Percentiles rank a stretch among this genome's conserved stretches.
phyloP scores from a whole-genome alignment of 805 yeast genomes.

The Metschnikowia lachancei region DNA sequence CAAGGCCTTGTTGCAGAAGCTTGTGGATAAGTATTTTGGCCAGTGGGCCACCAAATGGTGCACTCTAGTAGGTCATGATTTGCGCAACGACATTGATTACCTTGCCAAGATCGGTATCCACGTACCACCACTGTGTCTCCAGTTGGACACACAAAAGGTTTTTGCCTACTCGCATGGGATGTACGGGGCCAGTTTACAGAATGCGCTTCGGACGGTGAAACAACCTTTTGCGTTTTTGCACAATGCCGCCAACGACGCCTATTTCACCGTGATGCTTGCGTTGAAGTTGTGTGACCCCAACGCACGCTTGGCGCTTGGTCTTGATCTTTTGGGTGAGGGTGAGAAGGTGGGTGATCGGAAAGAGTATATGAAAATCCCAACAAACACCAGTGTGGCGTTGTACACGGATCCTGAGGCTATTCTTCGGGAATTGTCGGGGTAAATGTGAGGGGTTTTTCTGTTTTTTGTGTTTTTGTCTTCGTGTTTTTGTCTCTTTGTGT shows the following conservation, averaged over 20 bases:
- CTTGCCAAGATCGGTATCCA: slow-evolving; percentile 10
- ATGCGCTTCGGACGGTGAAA: slow-evolving; percentile 18
- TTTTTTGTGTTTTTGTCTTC: no score
- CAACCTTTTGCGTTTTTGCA: slow-evolving; percentile 27
- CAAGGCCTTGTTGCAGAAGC: slow-evolving; percentile 9
- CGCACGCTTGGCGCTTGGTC: slow-evolving; percentile 7
- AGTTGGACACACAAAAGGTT: slow-evolving; percentile 23
- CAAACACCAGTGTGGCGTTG: not conserved
- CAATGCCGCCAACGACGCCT: slow-evolving; percentile 31
- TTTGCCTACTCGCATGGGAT: slow-evolving; percentile 15
- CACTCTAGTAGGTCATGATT: slow-evolving; percentile 21
- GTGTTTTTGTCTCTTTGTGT: no score
- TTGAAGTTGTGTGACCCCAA: slow-evolving; percentile 26
- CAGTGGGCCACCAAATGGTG: slow-evolving; percentile 14
- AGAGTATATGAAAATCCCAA: slow-evolving; percentile 4
- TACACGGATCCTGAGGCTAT: not conserved
- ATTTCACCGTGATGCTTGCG: slow-evolving; percentile 26
- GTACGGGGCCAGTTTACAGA: slow-evolving; percentile 24
- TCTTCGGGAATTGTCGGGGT: not conserved
- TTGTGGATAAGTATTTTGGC: slow-evolving; percentile 18
- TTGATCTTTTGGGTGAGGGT: slow-evolving; percentile 6
- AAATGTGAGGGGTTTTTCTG: not conserved
- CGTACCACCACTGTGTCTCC: no score
- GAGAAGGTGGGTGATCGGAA: slow-evolving; percentile 5
- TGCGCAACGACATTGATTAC: slow-evolving; percentile 18